Evolutionary conservation across 345 rosid species (phyloP).

Genomic region (Citrus glauca): DNA sequence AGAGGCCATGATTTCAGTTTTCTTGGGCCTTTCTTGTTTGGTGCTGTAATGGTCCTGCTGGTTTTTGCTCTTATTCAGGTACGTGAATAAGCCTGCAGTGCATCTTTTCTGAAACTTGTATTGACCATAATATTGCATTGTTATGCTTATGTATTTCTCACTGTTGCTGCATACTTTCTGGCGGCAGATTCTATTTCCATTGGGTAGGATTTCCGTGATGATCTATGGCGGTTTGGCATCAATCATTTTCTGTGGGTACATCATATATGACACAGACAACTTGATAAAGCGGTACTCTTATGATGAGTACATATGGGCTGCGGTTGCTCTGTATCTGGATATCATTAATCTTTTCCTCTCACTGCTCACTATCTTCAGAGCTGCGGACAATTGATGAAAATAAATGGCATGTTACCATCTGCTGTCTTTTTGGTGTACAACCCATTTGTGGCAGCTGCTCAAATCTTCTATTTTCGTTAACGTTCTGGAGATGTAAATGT

Average conservation of each 20-base stretch:
- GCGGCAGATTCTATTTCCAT: slow-evolving; percentile 69
- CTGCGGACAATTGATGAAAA: slow-evolving; percentile 39
- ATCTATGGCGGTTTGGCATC: slow-evolving; percentile 76
- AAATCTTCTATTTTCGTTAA: background rate
- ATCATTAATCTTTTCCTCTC: slow-evolving; percentile 75
- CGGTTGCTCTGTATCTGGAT: slow-evolving; percentile 72
- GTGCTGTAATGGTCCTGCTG: slow-evolving; percentile 58
- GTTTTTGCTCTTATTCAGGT: slow-evolving; percentile 83
- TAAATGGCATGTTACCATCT: background rate
- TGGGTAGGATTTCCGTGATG: slow-evolving; percentile 72
- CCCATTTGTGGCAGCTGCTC: background rate
- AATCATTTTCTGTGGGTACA: slow-evolving; percentile 81
- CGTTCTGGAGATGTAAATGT: background rate
- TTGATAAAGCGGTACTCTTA: slow-evolving; percentile 77
- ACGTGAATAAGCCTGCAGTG: background rate
- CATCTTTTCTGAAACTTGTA: background rate
- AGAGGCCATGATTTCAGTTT: slow-evolving; percentile 88
- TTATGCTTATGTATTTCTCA: background rate
- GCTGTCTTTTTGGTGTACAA: background rate
- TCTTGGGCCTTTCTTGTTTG: slow-evolving; percentile 91
- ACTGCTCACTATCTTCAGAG: slow-evolving; percentile 67
- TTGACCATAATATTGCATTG: too few species aligned
- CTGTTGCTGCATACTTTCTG: slow-evolving; percentile 5
- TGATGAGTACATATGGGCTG: slow-evolving; percentile 89
- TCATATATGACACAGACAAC: slow-evolving; percentile 79